These are phyloP conservation scores for Alternaria brassicae DNA, from an alignment of 2,329 filamentous ascomycete genomes.

Conservation along the genomic window DNA sequence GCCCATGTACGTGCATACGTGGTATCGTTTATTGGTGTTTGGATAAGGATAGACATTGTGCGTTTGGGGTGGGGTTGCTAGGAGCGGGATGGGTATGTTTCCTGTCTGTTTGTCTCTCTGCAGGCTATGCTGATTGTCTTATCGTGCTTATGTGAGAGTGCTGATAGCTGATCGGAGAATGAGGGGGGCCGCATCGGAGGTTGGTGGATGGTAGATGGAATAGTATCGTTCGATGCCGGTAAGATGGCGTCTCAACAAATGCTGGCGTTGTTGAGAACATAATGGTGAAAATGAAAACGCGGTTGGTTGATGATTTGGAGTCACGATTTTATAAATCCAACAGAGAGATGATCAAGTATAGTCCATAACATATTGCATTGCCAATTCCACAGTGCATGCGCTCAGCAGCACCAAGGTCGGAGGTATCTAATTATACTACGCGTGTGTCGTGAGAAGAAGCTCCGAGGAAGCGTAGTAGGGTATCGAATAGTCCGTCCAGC, in stretches of 20 bases:
- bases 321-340: background rate
- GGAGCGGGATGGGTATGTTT: too few species aligned
- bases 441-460: conserved; percentile 15
- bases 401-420: conserved; percentile 2
- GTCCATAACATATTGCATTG: conserved; percentile 12
- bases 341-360: background rate
- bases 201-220: background rate
- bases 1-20: too few species aligned
- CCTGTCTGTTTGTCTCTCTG: too few species aligned
- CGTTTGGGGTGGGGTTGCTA: too few species aligned
- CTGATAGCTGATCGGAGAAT: background rate
- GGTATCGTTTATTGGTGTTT: too few species aligned
- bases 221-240: background rate
- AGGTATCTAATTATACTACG: conserved; percentile 14
- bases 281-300: background rate
- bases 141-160: background rate
- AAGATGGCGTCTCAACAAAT: background rate
- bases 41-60: too few species aligned
- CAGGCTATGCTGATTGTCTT: background rate
- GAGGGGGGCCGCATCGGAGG: background rate
- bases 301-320: background rate
- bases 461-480: conserved; percentile 30
- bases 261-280: background rate
- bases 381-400: conserved; percentile 6
- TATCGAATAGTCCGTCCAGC: conserved; percentile 31